These are phyloP conservation scores for Colletotrichum eleusines DNA, from an alignment of 2,329 filamentous ascomycete genomes.

Conservation along the genomic window DNA sequence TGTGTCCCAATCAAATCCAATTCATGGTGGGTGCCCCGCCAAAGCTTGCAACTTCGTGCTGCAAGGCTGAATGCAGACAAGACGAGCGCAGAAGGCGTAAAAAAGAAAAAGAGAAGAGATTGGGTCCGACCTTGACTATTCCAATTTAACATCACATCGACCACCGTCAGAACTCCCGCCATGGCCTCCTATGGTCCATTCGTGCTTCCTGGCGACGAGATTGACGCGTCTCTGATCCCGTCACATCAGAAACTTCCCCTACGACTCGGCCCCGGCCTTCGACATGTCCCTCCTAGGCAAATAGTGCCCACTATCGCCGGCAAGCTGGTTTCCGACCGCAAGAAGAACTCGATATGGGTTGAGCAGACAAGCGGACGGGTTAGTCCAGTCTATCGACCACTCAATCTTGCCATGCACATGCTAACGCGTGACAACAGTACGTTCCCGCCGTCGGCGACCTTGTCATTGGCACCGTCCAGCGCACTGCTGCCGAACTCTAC, in stretches of 20 bases:
- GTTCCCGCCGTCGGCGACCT: slow-evolving; percentile 84
- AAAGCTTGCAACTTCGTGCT: slow-evolving; percentile 43
- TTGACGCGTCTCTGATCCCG: slow-evolving; percentile 76
- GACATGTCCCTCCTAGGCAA: slow-evolving; percentile 81
- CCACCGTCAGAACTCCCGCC: slow-evolving; percentile 31
- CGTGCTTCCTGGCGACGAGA: slow-evolving; percentile 84
- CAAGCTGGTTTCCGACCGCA: slow-evolving; percentile 73
- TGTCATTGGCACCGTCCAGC: slow-evolving; percentile 87
- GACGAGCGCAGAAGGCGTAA: slow-evolving; percentile 10
- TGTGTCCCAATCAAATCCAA: slow-evolving; percentile 35
- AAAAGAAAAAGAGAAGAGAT: background rate
- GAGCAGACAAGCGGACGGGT: slow-evolving; percentile 79
- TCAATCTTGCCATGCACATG: slow-evolving; percentile 6
- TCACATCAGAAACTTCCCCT: slow-evolving; percentile 76
- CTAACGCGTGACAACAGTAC: slow-evolving; percentile 68
- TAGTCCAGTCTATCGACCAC: slow-evolving; percentile 47
- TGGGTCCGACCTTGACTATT: background rate
- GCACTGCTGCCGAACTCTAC: slow-evolving; percentile 81
- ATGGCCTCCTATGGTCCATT: slow-evolving; percentile 72
- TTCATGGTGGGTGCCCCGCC: slow-evolving; percentile 34
- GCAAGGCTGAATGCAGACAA: slow-evolving; percentile 36
- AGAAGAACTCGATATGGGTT: slow-evolving; percentile 84
- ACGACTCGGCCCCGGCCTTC: slow-evolving; percentile 86
- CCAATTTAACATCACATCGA: slow-evolving; percentile 24
- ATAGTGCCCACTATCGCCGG: slow-evolving; percentile 77